phyloP scores from a whole-genome alignment of 177 flowering plant genomes.

The Vitis hybrid region DNA sequence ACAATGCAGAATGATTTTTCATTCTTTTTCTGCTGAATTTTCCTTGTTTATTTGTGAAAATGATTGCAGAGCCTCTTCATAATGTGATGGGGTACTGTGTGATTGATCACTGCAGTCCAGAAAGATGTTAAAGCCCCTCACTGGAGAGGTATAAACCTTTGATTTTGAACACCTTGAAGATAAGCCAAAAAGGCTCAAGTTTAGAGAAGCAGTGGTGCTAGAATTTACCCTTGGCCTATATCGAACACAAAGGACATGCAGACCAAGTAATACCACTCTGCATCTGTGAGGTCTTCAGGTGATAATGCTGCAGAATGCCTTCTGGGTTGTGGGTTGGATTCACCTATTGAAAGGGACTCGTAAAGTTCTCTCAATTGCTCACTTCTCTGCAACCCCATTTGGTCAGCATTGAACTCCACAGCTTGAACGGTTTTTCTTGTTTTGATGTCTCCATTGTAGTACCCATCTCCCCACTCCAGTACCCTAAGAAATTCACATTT shows the following conservation, averaged over 20 bases:
- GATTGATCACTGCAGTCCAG: no score
- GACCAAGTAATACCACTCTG: constrained; percentile 94
- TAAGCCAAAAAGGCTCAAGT: background rate
- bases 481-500: constrained; percentile 39
- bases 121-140: no score
- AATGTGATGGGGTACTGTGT: no score
- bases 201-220: background rate
- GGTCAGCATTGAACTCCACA: constrained; percentile 53
- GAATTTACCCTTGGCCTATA: constrained; percentile 70
- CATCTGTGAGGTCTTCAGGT: constrained; percentile 90
- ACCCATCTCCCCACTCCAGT: constrained; percentile 86
- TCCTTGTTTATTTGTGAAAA: no score
- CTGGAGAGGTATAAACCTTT: no score
- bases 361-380: constrained; percentile 84
- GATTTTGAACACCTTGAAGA: background rate
- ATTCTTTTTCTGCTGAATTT: no score
- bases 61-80: no score
- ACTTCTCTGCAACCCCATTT: constrained; percentile 72
- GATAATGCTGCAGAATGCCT: constrained; percentile 86
- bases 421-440: constrained; percentile 82
- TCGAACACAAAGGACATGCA: constrained; percentile 92
- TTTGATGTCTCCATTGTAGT: constrained; percentile 94
- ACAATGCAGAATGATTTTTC: no score
- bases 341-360: constrained; percentile 64
- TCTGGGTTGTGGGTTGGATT: constrained; percentile 50